These are phyloP conservation scores for Metschnikowia lunata DNA, from an alignment of 805 yeast genomes.

Conservation along the genomic window DNA sequence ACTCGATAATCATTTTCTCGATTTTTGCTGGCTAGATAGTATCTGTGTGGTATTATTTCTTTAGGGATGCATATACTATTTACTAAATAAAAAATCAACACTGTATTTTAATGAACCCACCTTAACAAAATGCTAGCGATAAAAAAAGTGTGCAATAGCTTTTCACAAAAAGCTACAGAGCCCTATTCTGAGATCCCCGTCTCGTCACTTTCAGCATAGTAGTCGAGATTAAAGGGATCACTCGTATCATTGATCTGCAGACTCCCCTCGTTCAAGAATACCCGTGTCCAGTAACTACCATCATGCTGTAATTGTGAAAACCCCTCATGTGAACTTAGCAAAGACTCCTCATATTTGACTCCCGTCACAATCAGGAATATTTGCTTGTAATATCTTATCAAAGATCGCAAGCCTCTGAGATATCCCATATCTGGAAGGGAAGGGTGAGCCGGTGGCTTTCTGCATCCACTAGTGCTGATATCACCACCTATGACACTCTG, in stretches of 20 bases:
- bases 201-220: slow-evolving; percentile 10
- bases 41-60: slow-evolving; percentile 19
- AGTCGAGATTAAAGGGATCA: slow-evolving; percentile 15
- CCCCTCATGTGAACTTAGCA: not conserved
- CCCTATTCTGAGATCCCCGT: slow-evolving; percentile 15
- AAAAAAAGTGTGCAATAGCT: too few relatives aligned
- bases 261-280: slow-evolving; percentile 11
- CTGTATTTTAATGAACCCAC: slow-evolving; percentile 8
- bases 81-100: slow-evolving; percentile 20
- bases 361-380: slow-evolving; percentile 56
- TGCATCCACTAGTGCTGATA: slow-evolving; percentile 24
- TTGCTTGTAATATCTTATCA: slow-evolving; percentile 58
- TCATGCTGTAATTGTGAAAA: slow-evolving; percentile 12
- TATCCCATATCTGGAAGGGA: slow-evolving; percentile 75
- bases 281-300: slow-evolving; percentile 11
- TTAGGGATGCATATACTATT: slow-evolving; percentile 22
- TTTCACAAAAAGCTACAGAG: too few relatives aligned
- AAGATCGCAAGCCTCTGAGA: slow-evolving; percentile 71
- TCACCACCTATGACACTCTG: slow-evolving; percentile 70
- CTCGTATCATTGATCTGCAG: not conserved
- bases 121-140: too few relatives aligned
- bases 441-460: slow-evolving; percentile 70
- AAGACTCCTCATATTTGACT: slow-evolving; percentile 15
- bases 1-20: slow-evolving; percentile 16
- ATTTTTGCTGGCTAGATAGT: slow-evolving; percentile 14